Evolutionary conservation across 768 basidiomycete species (phyloP).

Genomic region (Astraeus odoratus): DNA sequence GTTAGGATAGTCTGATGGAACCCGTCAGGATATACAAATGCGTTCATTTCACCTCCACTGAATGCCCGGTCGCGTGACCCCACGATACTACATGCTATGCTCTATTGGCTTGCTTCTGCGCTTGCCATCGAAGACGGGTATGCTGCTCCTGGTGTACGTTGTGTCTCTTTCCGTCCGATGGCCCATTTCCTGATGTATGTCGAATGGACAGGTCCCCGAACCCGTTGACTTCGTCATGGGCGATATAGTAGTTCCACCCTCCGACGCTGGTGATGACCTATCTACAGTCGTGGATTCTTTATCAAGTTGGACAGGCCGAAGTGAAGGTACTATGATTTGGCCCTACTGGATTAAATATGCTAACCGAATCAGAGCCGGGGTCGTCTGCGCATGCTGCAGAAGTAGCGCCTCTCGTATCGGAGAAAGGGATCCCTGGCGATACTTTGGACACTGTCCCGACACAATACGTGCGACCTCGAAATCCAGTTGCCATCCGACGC

Average conservation of each 20-base stretch:
- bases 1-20: slow-evolving; percentile 1
- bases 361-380: slow-evolving; percentile 14
- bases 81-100: slow-evolving; percentile 43
- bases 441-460: slow-evolving; percentile 3
- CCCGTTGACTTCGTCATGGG: slow-evolving; percentile 26
- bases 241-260: slow-evolving; percentile 19
- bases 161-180: neutral
- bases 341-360: neutral
- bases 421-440: slow-evolving; percentile 11
- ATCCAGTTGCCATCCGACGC: slow-evolving; percentile 16
- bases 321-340: slow-evolving; percentile 17
- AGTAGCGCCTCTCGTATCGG: slow-evolving; percentile 14
- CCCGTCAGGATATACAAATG: slow-evolving; percentile 44
- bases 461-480: slow-evolving; percentile 17
- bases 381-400: slow-evolving; percentile 15
- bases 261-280: slow-evolving; percentile 10
- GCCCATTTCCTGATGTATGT: neutral
- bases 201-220: slow-evolving; percentile 21
- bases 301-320: slow-evolving; percentile 26
- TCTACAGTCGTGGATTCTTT: slow-evolving; percentile 20
- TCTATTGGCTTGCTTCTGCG: slow-evolving; percentile 55
- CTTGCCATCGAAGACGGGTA: slow-evolving; percentile 27
- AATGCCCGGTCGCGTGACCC: slow-evolving; percentile 35
- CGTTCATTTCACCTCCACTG: slow-evolving; percentile 43
- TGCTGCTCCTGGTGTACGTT: slow-evolving; percentile 18